Percentiles rank a stretch among this genome's conserved stretches.
Conservation (phyloP, 2,329 filamentous ascomycete species). For the Lasiodiplodia gonubiensis region DNA sequence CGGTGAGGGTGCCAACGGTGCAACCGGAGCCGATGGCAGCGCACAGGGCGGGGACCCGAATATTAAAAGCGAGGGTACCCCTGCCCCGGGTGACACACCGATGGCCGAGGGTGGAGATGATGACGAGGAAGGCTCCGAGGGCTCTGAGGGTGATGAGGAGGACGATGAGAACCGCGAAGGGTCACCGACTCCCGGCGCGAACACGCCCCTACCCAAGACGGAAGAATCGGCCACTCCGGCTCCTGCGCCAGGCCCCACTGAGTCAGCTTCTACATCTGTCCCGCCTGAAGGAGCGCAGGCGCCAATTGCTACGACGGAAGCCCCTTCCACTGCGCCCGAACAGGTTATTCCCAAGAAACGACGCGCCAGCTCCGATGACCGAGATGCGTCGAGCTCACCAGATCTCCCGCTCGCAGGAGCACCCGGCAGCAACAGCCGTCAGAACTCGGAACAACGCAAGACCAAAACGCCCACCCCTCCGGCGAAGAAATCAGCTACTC, state of each 20-base stretch:
- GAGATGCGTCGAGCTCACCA: conserved; percentile 49
- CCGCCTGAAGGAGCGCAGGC: conserved; percentile 2
- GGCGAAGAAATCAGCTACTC: background rate
- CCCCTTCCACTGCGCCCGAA: background rate
- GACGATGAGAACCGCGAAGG: conserved; percentile 56
- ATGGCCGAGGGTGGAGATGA: conserved; percentile 54
- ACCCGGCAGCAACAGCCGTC: conserved; percentile 44
- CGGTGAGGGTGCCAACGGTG: conserved; percentile 52
- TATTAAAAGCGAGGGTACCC: conserved; percentile 49
- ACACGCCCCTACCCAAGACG: conserved; percentile 38
- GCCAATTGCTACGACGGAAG: background rate
- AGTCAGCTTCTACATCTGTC: background rate
- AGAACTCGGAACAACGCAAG: conserved; percentile 37
- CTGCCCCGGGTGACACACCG: conserved; percentile 47
- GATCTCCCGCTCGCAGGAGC: conserved; percentile 47
- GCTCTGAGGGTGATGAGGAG: conserved; percentile 52
- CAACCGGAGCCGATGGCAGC: conserved; percentile 37
- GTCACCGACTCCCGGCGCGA: conserved; percentile 51
- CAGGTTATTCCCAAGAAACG: conserved; percentile 17
- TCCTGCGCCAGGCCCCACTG: background rate
- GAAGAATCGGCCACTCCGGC: conserved; percentile 10
- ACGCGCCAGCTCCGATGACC: conserved; percentile 11
- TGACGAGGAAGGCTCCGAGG: conserved; percentile 59
- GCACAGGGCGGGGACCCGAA: conserved; percentile 36
- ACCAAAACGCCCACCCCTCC: background rate